Evolutionary conservation across 2,329 filamentous ascomycete genomes (phyloP), one percentile per base, ranked within the genome.

Genomic region (Clarireedia monteithiana): DNA sequence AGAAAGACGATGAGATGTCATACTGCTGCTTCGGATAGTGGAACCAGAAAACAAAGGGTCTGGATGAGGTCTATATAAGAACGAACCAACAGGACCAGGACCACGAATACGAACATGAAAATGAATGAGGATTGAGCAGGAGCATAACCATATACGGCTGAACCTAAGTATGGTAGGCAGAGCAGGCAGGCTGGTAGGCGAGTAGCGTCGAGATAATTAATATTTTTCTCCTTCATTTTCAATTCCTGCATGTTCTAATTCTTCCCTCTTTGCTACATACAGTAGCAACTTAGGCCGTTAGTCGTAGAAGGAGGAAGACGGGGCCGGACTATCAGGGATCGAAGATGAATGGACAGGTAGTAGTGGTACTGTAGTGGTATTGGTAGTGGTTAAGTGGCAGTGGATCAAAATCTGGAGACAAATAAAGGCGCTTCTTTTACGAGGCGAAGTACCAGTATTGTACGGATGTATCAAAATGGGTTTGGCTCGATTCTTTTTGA

Each of bases 1-100:
- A 55, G 47, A 55, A 34, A 57, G 60, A 62, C 56, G 60, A 59
- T 59, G 62, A 64, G 60, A 63, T 63, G 59, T 65, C 64, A 65
- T 66, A 24, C 53, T 55, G 53, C 53, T 55, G 36, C 53, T 55
- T 50, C 24, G 53, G 49, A 59, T 54, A 48, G 50, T 53, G 24
- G 34, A 20, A 42, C 39, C 39, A 42, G 15, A 42, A 17, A 42
- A 42, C n/a, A 39, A 49, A 59, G 62, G 65, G 63, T 60, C 60
- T 56, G 51, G 40, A 55, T 56, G 56, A 55, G 56, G 59, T 58
- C 58, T 59, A 64, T 66, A 66, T 66, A 65, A 55, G 60, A 48
- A 50, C 50, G 57, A 52, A 56, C 51, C 53, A 55, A 56, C 59
- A 48, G 54, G 36, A 50, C 47, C 30, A 34, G 30, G 30, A 34